Evolutionary conservation across 257 asterid genomes (phyloP), one percentile per base, ranked within the genome.

Genomic region (Oldenlandia corymbosa): DNA sequence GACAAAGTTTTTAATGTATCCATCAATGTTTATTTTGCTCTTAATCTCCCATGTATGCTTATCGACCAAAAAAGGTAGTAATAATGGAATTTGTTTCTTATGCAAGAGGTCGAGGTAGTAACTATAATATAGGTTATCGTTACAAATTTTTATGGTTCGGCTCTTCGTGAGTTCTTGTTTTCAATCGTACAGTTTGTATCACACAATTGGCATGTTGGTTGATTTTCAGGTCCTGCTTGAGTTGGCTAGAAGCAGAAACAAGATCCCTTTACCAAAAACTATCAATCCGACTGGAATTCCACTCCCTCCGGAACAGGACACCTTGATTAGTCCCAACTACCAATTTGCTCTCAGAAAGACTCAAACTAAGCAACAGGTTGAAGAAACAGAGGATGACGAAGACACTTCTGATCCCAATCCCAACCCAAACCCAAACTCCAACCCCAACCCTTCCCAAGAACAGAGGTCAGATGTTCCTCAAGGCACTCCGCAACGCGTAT

Each of bases 351-450:
- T 88, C 20, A 78, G 87, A 2, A 83, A 72, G 73, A 83, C 73
- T 61, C 85, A 69, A 32, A 73, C 1, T 41, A 67, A 51, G 72
- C 86, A 76, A 47, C 81, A 73, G 10, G 68, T 70, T 21, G 96
- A 88, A 76, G 98, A 88, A 82, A 80, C 83, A 0, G 98, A 91
- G 68, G 98, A 88, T 7, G 93, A 81, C 21, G 95, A 91, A 67
- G 91, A 88, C 63, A 62, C 71, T 26, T 64, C 71, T 3, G 74
- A 70, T 63, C 64, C 81, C 1, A 73, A 50, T 54, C 65, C 80
- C 4, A 66, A 62, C 46, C 68, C 39, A 4, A 34, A 34, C 39
- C 39, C 39, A n/a, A n/a, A n/a, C n/a, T n/a, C 81, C 1, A 73
- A 49, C 48, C 65, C 79, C 5, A 66, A 62, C 41, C 68, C 72